Evolutionary conservation across 2,329 filamentous ascomycete genomes (phyloP).

Genomic region (Rachicladosporium sp.): DNA sequence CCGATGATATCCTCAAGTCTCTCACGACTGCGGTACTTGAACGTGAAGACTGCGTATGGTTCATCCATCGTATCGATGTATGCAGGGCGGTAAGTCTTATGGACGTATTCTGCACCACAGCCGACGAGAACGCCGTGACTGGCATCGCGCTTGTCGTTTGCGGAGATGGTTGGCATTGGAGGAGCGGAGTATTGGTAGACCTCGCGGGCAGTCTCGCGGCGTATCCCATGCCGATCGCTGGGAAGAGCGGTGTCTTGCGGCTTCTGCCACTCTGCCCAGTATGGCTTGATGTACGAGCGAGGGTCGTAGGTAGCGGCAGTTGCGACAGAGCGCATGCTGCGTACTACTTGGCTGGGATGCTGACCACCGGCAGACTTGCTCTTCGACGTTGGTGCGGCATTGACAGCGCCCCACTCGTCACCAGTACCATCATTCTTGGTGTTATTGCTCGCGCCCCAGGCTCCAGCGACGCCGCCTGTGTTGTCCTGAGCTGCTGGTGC

Average conservation of each 20-base stretch:
- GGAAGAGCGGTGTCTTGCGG: too few relatives aligned
- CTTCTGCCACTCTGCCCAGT: conserved; percentile 1
- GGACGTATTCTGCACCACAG: conserved; percentile 26
- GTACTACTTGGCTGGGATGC: neutral
- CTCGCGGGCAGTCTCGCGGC: conserved; percentile 10
- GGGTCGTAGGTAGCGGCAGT: conserved; percentile 1
- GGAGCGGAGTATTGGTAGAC: conserved; percentile 21
- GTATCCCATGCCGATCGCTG: too few relatives aligned
- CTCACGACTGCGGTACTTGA: conserved; percentile 31
- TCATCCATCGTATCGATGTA: conserved; percentile 29
- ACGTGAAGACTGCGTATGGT: conserved; percentile 37
- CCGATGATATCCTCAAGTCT: conserved; percentile 25
- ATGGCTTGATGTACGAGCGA: conserved; percentile 4
- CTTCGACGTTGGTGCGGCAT: neutral
- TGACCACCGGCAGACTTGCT: neutral
- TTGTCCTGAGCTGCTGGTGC: too few relatives aligned
- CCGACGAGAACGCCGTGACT: conserved; percentile 21
- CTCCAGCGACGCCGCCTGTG: too few relatives aligned
- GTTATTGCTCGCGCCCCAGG: neutral
- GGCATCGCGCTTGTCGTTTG: conserved; percentile 9
- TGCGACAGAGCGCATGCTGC: neutral
- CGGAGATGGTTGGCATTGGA: conserved; percentile 15
- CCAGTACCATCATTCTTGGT: neutral
- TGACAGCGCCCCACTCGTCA: neutral
- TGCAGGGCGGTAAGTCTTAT: conserved; percentile 24